phyloP scores from a whole-genome alignment of 139 green algal species.

The Spirogloea muscicola region DNA sequence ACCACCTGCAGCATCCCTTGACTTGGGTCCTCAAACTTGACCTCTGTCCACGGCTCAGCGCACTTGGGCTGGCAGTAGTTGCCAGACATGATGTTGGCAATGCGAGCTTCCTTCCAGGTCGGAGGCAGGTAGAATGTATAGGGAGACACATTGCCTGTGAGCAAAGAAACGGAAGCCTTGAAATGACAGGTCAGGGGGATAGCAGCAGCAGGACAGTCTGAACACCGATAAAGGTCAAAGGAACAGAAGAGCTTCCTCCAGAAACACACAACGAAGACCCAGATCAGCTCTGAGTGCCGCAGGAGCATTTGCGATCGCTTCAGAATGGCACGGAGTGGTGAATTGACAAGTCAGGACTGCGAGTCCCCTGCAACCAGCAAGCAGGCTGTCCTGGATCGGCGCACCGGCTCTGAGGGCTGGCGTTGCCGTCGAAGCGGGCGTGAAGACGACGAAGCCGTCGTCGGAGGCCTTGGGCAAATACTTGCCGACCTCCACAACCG shows the following conservation, averaged over 20 bases:
- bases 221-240: neutral
- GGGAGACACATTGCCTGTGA: conserved; percentile 39
- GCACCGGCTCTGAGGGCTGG: conserved; percentile 27
- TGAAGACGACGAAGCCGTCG: conserved; percentile 17
- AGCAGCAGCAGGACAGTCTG: no score
- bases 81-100: conserved; percentile 50
- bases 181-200: neutral
- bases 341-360: neutral
- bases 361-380: neutral
- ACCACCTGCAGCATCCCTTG: neutral
- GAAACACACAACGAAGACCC: neutral
- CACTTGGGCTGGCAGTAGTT: conserved; percentile 60
- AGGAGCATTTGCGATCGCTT: neutral
- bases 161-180: neutral
- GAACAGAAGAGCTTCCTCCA: neutral
- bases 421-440: conserved; percentile 1
- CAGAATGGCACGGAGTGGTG: neutral
- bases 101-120: conserved; percentile 40
- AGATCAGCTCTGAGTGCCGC: neutral
- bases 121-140: conserved; percentile 49
- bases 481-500: conserved; percentile 6
- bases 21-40: conserved; percentile 36
- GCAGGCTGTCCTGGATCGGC: neutral
- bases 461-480: conserved; percentile 23
- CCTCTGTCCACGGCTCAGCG: conserved; percentile 53